These are phyloP conservation scores for Neurospora sp. DNA, from an alignment of 2,329 filamentous ascomycete species.

Conservation along the genomic window DNA sequence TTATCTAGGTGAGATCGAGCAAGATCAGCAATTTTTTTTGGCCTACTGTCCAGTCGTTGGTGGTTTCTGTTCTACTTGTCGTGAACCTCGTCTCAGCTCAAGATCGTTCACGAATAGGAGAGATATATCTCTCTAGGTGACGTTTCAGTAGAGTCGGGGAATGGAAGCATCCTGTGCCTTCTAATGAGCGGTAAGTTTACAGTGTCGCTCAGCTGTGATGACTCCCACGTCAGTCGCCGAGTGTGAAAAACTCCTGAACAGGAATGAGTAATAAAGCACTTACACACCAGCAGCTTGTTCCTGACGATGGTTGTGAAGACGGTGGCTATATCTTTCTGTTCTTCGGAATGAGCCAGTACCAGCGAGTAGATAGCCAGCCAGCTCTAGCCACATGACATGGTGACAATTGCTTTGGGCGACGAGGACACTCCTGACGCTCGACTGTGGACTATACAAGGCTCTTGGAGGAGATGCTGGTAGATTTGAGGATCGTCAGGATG, in stretches of 20 bases:
- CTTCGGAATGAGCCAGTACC: background rate
- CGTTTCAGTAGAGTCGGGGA: too few relatives aligned
- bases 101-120: too few relatives aligned
- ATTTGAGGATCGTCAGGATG: background rate
- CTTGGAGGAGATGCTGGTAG: background rate
- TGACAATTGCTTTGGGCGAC: background rate
- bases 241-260: background rate
- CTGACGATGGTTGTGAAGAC: background rate
- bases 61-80: too few relatives aligned
- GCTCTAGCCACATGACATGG: background rate
- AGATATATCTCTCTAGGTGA: too few relatives aligned
- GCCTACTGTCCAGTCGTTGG: too few relatives aligned
- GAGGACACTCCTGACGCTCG: background rate
- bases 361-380: background rate
- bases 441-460: background rate
- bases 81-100: too few relatives aligned
- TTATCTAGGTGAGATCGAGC: too few relatives aligned
- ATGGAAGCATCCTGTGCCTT: too few relatives aligned
- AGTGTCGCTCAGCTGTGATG: background rate
- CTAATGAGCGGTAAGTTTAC: background rate
- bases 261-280: background rate
- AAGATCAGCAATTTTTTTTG: too few relatives aligned
- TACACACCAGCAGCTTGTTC: background rate
- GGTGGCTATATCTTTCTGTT: too few relatives aligned
- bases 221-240: background rate